Base-by-base conservation (phyloP, 1,139 yeast genomes). In the Suhomyces kunorum region DNA sequence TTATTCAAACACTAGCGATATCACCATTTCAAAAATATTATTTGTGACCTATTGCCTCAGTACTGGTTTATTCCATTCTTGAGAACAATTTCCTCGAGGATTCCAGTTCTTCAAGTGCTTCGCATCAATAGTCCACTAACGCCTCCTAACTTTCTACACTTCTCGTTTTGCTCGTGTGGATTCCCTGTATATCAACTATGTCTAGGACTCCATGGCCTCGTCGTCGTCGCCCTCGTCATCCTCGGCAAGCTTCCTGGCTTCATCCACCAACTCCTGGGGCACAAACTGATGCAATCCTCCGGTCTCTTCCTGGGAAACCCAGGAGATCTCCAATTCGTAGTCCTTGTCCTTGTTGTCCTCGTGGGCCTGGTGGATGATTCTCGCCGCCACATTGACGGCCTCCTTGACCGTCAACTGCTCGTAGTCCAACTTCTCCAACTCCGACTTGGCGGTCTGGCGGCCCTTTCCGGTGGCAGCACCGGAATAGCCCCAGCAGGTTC, bases 381-480 rank as follows among this genome's bases (percentile, higher is more conserved):
- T 84, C 13, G 98, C 98, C 22, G 98, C 98, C 56, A 85, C 84
- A 55, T 87, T 89, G 36, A 92, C 85, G 4, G 96, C 98, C 19
- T 90, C 95, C 50, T 68, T 76, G 8, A 83, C 87, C 2, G 83
- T 70, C 50, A 94, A 68, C 48, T 76, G 78, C 40, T 81, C 84
- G 47, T 81, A 71, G 50, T 89, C 86, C 53, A 94, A 73, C 64
- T 92, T 94, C 65, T 94, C 99, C 54, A 94, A 76, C 66, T 94
- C 98, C 15, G 92, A 86, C 66, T 89, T 90, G 43, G 98, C 98
- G 18, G 88, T 80, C 66, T 92, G 98, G 63, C 98, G 82, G 33
- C 98, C 98, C 64, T 92, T 94, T 46, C 99, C 99, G 5, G 97
- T 81, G 25, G 98, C 98, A 36, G 97, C 96, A 42, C 97, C 98